Base-by-base conservation (phyloP, 202 grass and related monocot genomes). In the Dendrocalamus latiflorus region DNA sequence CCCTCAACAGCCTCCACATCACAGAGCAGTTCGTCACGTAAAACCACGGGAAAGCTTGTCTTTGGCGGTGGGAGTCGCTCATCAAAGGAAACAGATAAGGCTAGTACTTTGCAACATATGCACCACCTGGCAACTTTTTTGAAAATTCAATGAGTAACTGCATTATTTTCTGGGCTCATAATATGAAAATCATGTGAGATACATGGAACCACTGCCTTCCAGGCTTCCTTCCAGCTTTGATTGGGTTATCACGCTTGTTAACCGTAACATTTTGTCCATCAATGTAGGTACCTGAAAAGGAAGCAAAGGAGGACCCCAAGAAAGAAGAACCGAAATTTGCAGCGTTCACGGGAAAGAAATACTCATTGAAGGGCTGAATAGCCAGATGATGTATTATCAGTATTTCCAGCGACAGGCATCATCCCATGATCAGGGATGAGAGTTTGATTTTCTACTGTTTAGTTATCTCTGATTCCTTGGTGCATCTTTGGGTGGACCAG, bases 321-420 rank as follows among this genome's bases (percentile, higher is more conserved):
- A 95, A 95, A 83, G 92, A 98, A 68, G 89, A 93, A 22, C 89
- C 87, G 0, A 93, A 93, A 58, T 93, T 98, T 55, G 20, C 88
- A 43, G 92, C 87, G 4, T 98, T 98, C 20, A 95, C 87, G 5
- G 95, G 92, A 79, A 98, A 88, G 87, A 95, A 93, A 84, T 95
- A 93, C 79, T 95, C 95, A 18, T 81, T 98, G 85, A 98, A 87
- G 84, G 87, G 90, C 63, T 98, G 80, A 94, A 69, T 65, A 77
- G 50, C 25, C 68, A 73, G 67, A 81, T 45, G 17, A 67, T 86
- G 74, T 79, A 44, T 28, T 60, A 65, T 74, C 22, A 67, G 68
- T 78, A 86, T 70, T 81, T 63, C 4, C 65, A 48, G 59, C 18
- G 49, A 37, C 22, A 72, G 59, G 43, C 70, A 65, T 77, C 5